Evolutionary conservation across 352 stramenopile species (phyloP).

Genomic region (Thalassiosira sp.): DNA sequence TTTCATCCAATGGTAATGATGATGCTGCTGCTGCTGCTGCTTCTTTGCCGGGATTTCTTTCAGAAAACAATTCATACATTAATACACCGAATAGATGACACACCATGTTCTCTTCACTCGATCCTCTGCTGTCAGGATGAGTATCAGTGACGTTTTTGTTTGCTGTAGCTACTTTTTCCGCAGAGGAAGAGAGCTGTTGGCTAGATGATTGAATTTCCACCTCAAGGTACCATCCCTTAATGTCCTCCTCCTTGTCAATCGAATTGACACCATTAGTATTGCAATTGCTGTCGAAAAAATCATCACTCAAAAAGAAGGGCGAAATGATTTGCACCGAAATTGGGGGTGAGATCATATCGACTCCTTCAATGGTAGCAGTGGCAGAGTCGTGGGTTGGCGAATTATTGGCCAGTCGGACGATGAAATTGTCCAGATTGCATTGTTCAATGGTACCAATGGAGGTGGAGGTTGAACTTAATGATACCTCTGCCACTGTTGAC

Average conservation of each 20-base stretch:
- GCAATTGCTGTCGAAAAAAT: conserved; percentile 1
- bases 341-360: conserved; percentile 18
- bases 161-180: too few relatives aligned
- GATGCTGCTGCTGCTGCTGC: background rate
- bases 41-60: conserved; percentile 2
- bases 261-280: background rate
- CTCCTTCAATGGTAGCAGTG: conserved; percentile 5
- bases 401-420: conserved; percentile 4
- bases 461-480: background rate
- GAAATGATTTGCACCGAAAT: conserved; percentile 13
- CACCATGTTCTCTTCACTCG: background rate
- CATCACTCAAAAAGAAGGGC: conserved; percentile 25
- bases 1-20: background rate
- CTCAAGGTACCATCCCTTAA: conserved; percentile 22
- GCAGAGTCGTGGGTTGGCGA: background rate
- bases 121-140: background rate
- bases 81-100: conserved; percentile 31
- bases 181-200: too few relatives aligned
- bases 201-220: conserved; percentile 17
- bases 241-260: background rate
- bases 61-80: conserved; percentile 32
- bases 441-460: background rate
- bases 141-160: background rate
- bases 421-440: conserved; percentile 36
- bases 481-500: background rate